A percentile compares a stretch with the other conserved stretches of the same genome.
Evolutionary conservation across 2,329 filamentous ascomycete species (phyloP).

Genomic region (Curvularia verruculosa): DNA sequence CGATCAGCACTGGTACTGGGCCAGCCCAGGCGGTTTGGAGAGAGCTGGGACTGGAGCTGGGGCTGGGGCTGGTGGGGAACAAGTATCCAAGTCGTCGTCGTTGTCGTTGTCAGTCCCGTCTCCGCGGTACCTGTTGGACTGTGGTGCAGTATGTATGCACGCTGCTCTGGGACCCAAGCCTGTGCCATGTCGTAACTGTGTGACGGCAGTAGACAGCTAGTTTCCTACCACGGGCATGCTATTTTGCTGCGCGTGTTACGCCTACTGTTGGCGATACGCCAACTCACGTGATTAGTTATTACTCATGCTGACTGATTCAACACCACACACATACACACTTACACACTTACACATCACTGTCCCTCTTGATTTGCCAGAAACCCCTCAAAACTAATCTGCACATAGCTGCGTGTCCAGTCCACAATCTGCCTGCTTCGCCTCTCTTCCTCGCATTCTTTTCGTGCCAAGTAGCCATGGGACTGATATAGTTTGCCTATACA

Average conservation of each 20-base stretch:
- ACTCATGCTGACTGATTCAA: neutral
- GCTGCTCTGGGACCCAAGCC: neutral
- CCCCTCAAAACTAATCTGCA: neutral
- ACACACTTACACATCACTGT: neutral
- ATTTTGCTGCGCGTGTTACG: neutral
- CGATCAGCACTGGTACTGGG: constrained; percentile 18
- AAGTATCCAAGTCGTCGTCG: too few relatives aligned
- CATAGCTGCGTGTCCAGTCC: neutral
- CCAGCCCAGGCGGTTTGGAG: constrained; percentile 15
- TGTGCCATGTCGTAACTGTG: neutral
- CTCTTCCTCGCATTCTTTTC: neutral
- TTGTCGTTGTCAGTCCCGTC: constrained; percentile 14
- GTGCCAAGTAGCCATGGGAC: neutral
- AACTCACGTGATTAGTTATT: constrained; percentile 13
- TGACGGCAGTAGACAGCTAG: neutral
- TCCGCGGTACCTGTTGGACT: neutral
- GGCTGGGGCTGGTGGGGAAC: constrained; percentile 9
- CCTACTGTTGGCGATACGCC: constrained; percentile 5
- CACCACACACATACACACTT: too few relatives aligned
- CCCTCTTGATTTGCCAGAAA: neutral
- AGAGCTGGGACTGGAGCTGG: constrained; percentile 2
- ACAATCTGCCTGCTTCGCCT: neutral
- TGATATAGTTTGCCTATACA: neutral
- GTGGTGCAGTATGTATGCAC: neutral
- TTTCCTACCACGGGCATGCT: neutral